Evolutionary conservation across 345 rosid genomes (phyloP).

Genomic region (Populus deltoides): DNA sequence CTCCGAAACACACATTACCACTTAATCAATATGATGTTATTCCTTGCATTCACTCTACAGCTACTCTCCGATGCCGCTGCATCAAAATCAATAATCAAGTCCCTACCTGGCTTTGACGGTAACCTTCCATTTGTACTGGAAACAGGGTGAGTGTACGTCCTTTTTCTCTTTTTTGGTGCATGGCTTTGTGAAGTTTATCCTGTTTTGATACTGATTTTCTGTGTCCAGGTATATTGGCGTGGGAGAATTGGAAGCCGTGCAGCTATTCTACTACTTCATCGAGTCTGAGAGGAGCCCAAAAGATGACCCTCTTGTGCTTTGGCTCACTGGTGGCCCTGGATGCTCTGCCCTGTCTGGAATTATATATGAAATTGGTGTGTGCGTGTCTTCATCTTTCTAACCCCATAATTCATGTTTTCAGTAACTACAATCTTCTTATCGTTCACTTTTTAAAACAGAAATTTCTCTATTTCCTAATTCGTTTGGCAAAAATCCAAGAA

Average conservation of each 20-base stretch:
- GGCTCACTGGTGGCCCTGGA: constrained; percentile 45
- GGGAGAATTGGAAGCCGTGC: constrained; percentile 16
- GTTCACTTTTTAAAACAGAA: neutral
- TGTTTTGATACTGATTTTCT: neutral
- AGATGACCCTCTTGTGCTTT: constrained; percentile 37
- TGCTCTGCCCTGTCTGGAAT: constrained; percentile 37
- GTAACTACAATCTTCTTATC: neutral
- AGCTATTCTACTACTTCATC: constrained; percentile 33
- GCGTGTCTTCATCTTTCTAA: too few relatives aligned
- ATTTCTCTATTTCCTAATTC: neutral
- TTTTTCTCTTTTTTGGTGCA: neutral
- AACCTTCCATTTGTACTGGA: constrained; percentile 18
- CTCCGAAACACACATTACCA: neutral
- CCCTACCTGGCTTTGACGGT: constrained; percentile 17
- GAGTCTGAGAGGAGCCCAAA: constrained; percentile 31
- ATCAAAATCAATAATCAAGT: constrained; percentile 11
- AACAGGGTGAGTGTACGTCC: constrained; percentile 7
- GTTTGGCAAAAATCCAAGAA: neutral
- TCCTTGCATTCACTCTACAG: neutral
- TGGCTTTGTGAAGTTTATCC: neutral
- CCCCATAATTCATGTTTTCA: neutral
- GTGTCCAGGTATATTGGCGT: constrained; percentile 29
- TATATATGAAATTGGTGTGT: constrained; percentile 29
- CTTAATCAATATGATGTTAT: neutral
- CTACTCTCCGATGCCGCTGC: neutral